Evolutionary conservation across 169 alveolate species (phyloP), one percentile per base, ranked within the genome.

Genomic region (Eimeria maxima): DNA sequence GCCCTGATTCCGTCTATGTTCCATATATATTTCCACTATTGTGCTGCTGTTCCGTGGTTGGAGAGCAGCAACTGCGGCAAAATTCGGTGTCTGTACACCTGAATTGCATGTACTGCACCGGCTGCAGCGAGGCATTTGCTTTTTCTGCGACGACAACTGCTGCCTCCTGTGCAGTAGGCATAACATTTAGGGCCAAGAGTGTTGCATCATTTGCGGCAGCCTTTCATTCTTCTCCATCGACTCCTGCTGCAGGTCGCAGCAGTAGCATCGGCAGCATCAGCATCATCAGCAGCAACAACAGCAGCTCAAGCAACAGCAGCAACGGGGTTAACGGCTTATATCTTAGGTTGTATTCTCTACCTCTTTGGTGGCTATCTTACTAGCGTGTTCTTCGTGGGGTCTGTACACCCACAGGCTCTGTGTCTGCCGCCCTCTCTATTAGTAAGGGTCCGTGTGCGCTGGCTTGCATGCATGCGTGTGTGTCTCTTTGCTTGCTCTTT

Each of bases 41-140:
- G 89, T 78, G 63, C 69, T 50, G 89, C 67, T 50, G 63, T 50
- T n/a, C 67, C 44, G 50, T 78, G 55, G 69, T 45, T 45, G 89
- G 89, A 78, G 89, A 78, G 89, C 89, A 78, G 89, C 89, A 44
- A 78, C 89, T 45, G 67, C 65, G 67, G 67, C 89, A 7, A 78
- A 45, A 11, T 44, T 14, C 20, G 89, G 89, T 78, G 89, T 50
- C 89, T 78, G 89, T 78, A 78, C 89, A 78, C 67, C 69, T 78
- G 65, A 73, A 45, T 38, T 78, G 69, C 89, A 44, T 78, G 89
- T 50, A 45, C 65, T n/a, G 22, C 65, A 45, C 44, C 67, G 67
- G 67, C 69, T 42, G 89, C 89, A 50, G 89, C 89, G 67, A 78
- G 60, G 60, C 89, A 50, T 44, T 50, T 78, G 89, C 89, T 78